A percentile compares a stretch with the other conserved stretches of the same genome.
Conservation (phyloP, 2,329 filamentous ascomycete species). For the Nothopassalora personata region DNA sequence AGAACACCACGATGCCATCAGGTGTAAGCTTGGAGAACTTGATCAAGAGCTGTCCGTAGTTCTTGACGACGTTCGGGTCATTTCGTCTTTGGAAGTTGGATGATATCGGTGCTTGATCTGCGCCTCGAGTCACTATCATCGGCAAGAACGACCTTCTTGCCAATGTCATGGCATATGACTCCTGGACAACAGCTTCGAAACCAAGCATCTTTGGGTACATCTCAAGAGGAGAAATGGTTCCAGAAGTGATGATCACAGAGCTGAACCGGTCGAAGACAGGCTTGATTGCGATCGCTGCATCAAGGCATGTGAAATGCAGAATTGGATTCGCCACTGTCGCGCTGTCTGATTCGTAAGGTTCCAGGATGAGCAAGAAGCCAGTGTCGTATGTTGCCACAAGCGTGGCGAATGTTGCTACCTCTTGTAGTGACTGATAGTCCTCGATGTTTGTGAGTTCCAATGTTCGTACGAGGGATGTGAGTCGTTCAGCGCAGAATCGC, state of each 20-base stretch:
- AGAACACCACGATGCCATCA: constrained; percentile 98
- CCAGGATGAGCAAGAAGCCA: constrained; percentile 91
- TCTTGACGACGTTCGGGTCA: constrained; percentile 92
- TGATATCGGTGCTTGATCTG: constrained; percentile 87
- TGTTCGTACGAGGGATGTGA: constrained; percentile 90
- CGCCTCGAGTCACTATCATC: constrained; percentile 94
- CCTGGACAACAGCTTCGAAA: constrained; percentile 86
- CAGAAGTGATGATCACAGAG: constrained; percentile 97
- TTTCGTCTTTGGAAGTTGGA: constrained; percentile 94
- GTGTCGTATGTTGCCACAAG: constrained; percentile 95
- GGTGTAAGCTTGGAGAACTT: constrained; percentile 96
- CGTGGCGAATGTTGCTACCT: constrained; percentile 96
- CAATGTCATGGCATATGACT: constrained; percentile 96
- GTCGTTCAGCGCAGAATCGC: constrained; percentile 86
- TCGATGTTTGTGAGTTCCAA: constrained; percentile 96
- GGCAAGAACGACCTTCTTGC: constrained; percentile 92
- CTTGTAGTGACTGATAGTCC: constrained; percentile 93
- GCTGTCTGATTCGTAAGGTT: constrained; percentile 92
- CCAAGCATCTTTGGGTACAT: constrained; percentile 99
- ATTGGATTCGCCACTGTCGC: constrained; percentile 94
- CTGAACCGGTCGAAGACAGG: constrained; percentile 96
- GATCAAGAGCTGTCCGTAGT: constrained; percentile 87
- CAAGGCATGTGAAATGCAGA: constrained; percentile 93
- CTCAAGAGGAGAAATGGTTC: constrained; percentile 91
- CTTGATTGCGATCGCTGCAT: constrained; percentile 96